These are phyloP conservation scores for Trichoderma afroharzianum DNA, from an alignment of 2,329 filamentous ascomycete species.

Conservation along the genomic window DNA sequence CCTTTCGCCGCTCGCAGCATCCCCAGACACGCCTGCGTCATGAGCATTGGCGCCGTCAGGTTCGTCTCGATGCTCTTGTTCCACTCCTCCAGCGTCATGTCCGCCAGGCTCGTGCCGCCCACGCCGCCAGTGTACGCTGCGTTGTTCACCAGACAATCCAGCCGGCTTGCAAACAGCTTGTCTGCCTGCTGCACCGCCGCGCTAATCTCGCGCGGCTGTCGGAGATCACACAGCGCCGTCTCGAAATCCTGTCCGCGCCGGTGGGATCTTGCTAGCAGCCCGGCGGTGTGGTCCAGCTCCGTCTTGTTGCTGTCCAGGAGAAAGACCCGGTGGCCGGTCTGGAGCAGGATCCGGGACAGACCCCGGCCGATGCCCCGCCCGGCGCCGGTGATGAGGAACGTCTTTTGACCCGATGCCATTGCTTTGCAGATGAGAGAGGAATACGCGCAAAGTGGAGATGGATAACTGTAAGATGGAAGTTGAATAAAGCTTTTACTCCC, in stretches of 20 bases:
- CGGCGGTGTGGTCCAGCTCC: slow-evolving; percentile 36
- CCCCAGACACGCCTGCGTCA: slow-evolving; percentile 28
- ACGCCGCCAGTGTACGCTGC: slow-evolving; percentile 37
- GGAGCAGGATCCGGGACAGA: slow-evolving; percentile 31
- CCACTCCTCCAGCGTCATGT: slow-evolving; percentile 37
- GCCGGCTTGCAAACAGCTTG: slow-evolving; percentile 32
- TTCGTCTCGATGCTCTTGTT: slow-evolving; percentile 35
- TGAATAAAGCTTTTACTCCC: neutral
- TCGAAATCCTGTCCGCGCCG: slow-evolving; percentile 22
- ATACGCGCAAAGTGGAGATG: neutral
- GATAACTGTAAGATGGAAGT: neutral
- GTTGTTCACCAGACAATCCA: slow-evolving; percentile 42
- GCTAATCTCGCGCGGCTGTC: slow-evolving; percentile 30
- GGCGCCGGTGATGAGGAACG: slow-evolving; percentile 25
- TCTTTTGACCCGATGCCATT: slow-evolving; percentile 18
- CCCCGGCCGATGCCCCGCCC: slow-evolving; percentile 24
- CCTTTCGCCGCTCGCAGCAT: slow-evolving; percentile 26
- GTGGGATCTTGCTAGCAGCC: slow-evolving; percentile 22
- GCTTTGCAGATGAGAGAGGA: neutral
- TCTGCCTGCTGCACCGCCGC: slow-evolving; percentile 28
- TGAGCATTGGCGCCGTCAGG: slow-evolving; percentile 34
- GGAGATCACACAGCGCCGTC: slow-evolving; percentile 30
- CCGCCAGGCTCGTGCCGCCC: slow-evolving; percentile 27
- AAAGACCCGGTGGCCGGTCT: slow-evolving; percentile 37
- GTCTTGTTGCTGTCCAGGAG: slow-evolving; percentile 36